Base-by-base conservation (phyloP, 257 asterid genomes). In the Solanum ossicruentum region DNA sequence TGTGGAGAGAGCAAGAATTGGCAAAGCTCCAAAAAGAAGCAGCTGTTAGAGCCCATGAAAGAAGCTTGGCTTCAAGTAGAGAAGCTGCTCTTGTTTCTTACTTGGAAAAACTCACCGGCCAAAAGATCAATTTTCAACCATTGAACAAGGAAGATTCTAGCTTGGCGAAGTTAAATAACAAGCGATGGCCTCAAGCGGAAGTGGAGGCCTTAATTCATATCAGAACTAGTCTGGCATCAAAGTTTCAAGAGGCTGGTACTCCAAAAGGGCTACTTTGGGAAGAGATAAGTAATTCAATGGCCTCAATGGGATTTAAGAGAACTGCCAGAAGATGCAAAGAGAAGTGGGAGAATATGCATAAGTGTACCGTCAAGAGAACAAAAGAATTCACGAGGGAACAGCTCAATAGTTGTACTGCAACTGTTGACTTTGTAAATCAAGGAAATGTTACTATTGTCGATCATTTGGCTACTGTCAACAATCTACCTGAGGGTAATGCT, bases 301-400 rank as follows among this genome's bases (percentile, higher is more conserved):
- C 72, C 4, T 65, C 70, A 32, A 81, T 89, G 83, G 96, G 97
- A 39, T 93, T 70, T 85, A 84, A 80, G 17, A 86, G 93, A 20
- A 91, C 83, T 51, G 88, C 93, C 3, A 91, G 87, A 87, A 88
- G 92, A 45, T 91, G 94, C 87, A 93, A 91, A 88, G 93, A 93
- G 87, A 93, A 93, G 85, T 93, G 96, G 96, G 96, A 93, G 21
- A 93, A 90, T 36, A 90, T 93, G 81, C 92, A 90, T 77, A 91
- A 93, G 82, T 91, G 89, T 66, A 89, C n/a, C 21, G 8, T 83
- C 91, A 93, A 91, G 92, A 93, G 85, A 86, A 90, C 84, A 3
- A 89, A 85, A 84, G 93, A 91, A 52, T 89, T 91, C 86, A 86
- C 88, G n/a, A 88, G 86, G 85, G 85, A 86, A 26, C 84, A 73